phyloP scores from a whole-genome alignment of 768 basidiomycete genomes.

The Flagelloscypha sp. region DNA sequence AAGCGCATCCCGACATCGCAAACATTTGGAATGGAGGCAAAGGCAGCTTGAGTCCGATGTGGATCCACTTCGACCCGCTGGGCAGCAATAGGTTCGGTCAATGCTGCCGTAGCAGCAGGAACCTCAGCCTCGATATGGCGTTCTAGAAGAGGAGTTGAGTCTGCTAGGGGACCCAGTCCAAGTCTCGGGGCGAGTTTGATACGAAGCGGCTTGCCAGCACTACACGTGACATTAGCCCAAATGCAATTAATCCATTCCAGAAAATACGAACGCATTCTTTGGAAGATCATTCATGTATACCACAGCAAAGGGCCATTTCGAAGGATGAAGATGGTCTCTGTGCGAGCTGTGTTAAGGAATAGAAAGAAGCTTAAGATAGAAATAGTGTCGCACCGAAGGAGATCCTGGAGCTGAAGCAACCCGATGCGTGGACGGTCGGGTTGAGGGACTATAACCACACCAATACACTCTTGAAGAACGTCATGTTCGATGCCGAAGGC shows the following conservation, averaged over 20 bases:
- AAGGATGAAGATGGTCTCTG: conserved; percentile 37
- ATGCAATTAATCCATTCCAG: neutral
- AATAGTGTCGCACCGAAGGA: conserved; percentile 28
- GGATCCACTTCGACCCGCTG: conserved; percentile 22
- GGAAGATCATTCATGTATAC: conserved; percentile 42
- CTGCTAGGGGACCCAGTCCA: conserved; percentile 27
- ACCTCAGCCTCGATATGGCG: conserved; percentile 35
- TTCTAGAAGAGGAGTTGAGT: conserved; percentile 22
- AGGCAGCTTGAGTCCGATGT: conserved; percentile 17
- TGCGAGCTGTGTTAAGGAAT: too few relatives aligned
- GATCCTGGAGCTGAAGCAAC: conserved; percentile 32
- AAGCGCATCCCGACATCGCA: conserved; percentile 26
- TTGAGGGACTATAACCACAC: conserved; percentile 32
- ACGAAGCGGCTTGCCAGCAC: conserved; percentile 38
- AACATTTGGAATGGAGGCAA: conserved; percentile 22
- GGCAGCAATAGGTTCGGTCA: conserved; percentile 32
- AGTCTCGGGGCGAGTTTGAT: conserved; percentile 35
- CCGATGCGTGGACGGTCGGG: conserved; percentile 27
- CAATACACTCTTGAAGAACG: conserved; percentile 39
- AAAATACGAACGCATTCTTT: conserved; percentile 26
- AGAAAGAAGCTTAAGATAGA: too few relatives aligned
- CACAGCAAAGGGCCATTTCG: conserved; percentile 41
- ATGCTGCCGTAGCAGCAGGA: conserved; percentile 22
- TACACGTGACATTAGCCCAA: conserved; percentile 5
- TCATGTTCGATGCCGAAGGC: conserved; percentile 40